Percentiles rank a stretch among this genome's conserved stretches.
Evolutionary conservation across 768 basidiomycete genomes (phyloP).

Genomic region (Nidularia sp.): DNA sequence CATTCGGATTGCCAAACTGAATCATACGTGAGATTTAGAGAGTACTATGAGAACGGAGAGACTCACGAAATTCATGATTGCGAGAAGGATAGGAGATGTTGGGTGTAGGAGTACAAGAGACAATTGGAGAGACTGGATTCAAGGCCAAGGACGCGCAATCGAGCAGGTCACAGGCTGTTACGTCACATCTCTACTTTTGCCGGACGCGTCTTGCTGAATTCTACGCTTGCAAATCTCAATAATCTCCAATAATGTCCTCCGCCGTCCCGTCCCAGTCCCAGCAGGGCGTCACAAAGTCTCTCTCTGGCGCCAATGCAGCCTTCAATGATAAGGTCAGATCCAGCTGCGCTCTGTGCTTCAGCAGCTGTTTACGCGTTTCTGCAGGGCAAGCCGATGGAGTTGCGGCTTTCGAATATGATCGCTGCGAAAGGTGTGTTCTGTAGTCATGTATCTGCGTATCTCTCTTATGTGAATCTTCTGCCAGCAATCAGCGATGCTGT

Average conservation of each 20-base stretch:
- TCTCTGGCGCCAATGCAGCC: slow-evolving; percentile 64
- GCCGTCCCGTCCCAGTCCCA: slow-evolving; percentile 27
- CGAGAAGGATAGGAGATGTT: slow-evolving; percentile 6
- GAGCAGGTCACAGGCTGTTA: background rate
- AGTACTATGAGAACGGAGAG: background rate
- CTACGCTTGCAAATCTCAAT: background rate
- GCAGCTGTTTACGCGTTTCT: slow-evolving; percentile 19
- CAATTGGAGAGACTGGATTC: background rate
- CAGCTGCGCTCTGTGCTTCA: slow-evolving; percentile 2
- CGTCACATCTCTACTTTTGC: slow-evolving; percentile 1
- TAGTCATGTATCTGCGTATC: slow-evolving; percentile 2
- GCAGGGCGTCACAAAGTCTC: slow-evolving; percentile 36
- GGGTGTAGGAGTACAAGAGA: slow-evolving; percentile 6
- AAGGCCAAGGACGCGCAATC: slow-evolving; percentile 2
- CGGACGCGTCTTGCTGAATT: slow-evolving; percentile 1
- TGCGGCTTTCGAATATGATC: slow-evolving; percentile 94
- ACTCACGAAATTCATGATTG: slow-evolving; percentile 43
- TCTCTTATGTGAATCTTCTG: slow-evolving; percentile 7
- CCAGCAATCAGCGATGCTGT: slow-evolving; percentile 97
- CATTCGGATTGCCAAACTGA: slow-evolving; percentile 42
- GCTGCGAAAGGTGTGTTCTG: slow-evolving; percentile 78
- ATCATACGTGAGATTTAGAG: slow-evolving; percentile 4
- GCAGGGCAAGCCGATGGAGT: slow-evolving; percentile 97
- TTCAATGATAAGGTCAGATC: slow-evolving; percentile 80
- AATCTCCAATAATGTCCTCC: slow-evolving; percentile 22